These are phyloP conservation scores for Glycine latifolia DNA, from an alignment of 306 rosid genomes.

Conservation along the genomic window DNA sequence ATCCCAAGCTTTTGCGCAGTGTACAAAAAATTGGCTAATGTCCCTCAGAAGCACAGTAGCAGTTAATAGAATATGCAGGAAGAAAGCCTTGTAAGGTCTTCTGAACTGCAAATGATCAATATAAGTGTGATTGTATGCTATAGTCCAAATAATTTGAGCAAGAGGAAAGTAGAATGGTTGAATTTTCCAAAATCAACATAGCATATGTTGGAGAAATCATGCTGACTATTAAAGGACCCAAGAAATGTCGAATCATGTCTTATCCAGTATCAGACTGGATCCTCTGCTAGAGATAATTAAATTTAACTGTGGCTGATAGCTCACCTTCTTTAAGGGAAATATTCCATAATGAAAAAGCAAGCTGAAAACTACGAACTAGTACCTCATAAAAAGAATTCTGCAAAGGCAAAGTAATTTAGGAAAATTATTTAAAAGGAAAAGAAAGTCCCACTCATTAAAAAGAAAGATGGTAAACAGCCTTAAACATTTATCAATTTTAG, in stretches of 20 bases:
- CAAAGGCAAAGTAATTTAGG: constrained; percentile 40
- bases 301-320: constrained; percentile 39
- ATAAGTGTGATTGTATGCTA: background rate
- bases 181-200: constrained; percentile 17
- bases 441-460: constrained; percentile 27
- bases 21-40: background rate
- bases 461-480: constrained; percentile 8
- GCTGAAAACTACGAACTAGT: constrained; percentile 83
- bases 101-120: constrained; percentile 20
- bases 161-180: constrained; percentile 19
- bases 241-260: constrained; percentile 31
- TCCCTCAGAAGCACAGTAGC: constrained; percentile 13
- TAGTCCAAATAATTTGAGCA: constrained; percentile 15
- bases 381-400: constrained; percentile 87
- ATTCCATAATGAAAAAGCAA: constrained; percentile 83
- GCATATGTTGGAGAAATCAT: constrained; percentile 1
- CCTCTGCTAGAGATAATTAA: background rate
- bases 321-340: constrained; percentile 82
- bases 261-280: constrained; percentile 7
- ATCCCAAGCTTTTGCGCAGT: constrained; percentile 8
- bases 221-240: background rate
- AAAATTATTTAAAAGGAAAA: constrained; percentile 21
- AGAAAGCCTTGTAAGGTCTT: constrained; percentile 12
- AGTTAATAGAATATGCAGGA: background rate
- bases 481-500: constrained; percentile 20